Percentiles rank a stretch among this genome's conserved stretches.
phyloP scores from a whole-genome alignment of 2,329 filamentous ascomycete species.

The Fusarium neocosmosporiellum region DNA sequence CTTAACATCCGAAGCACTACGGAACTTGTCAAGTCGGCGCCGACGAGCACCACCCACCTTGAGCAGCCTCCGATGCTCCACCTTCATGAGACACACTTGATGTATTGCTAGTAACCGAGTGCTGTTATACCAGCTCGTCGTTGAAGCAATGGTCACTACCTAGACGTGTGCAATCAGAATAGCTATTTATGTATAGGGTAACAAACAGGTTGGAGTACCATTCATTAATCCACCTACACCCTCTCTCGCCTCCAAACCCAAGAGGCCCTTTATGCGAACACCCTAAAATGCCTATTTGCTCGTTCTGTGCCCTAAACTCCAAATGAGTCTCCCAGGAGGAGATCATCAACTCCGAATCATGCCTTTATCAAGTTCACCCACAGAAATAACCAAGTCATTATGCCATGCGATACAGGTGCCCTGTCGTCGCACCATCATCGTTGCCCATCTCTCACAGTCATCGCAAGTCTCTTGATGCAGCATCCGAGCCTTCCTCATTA shows the following conservation, averaged over 20 bases:
- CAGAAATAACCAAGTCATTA: conserved; percentile 7
- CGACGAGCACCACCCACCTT: conserved; percentile 14
- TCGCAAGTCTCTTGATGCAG: neutral
- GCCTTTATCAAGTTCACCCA: neutral
- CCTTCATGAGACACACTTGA: neutral
- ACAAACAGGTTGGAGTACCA: neutral
- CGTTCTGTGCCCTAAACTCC: conserved; percentile 15
- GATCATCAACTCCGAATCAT: neutral
- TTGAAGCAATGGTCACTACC: neutral
- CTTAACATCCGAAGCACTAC: conserved; percentile 34
- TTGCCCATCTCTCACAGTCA: neutral
- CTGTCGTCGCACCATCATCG: neutral
- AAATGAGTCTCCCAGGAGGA: neutral
- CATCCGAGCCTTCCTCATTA: neutral
- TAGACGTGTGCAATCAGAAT: neutral
- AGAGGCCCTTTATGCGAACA: conserved; percentile 3
- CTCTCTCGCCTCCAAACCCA: neutral
- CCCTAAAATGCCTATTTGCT: conserved; percentile 7
- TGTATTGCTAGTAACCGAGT: neutral
- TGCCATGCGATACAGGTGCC: neutral
- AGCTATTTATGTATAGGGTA: neutral
- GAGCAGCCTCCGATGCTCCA: neutral
- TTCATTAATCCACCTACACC: neutral
- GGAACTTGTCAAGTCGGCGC: conserved; percentile 18
- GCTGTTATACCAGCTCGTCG: neutral